Percentiles rank a stretch among this genome's conserved stretches.
phyloP scores from a whole-genome alignment of 176 grass and related monocot genomes.

The Raddia distichophylla region DNA sequence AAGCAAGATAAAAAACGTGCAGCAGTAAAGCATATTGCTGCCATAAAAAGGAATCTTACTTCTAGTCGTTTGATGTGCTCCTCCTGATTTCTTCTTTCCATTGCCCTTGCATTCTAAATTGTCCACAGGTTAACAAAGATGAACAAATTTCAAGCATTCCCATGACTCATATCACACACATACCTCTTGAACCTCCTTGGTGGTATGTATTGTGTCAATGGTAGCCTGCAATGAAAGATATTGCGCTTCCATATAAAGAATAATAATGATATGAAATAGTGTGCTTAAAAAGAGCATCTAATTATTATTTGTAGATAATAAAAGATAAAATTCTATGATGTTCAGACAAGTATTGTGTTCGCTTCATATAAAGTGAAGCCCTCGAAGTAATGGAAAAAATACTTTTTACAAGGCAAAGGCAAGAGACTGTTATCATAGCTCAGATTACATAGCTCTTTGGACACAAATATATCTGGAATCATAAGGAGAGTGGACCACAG shows the following conservation, averaged over 20 bases:
- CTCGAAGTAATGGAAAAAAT: not conserved
- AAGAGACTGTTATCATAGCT: not conserved
- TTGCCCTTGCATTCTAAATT: slow-evolving; percentile 76
- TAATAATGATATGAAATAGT: not conserved
- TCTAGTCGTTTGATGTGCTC: slow-evolving; percentile 77
- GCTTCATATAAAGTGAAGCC: not conserved
- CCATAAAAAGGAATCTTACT: slow-evolving; percentile 52
- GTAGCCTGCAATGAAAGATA: slow-evolving; percentile 63
- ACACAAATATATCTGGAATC: not conserved
- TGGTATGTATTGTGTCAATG: slow-evolving; percentile 80
- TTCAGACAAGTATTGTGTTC: not conserved
- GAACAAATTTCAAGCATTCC: slow-evolving; percentile 30
- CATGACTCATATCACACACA: slow-evolving; percentile 23
- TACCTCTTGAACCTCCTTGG: slow-evolving; percentile 90
- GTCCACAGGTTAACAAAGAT: slow-evolving; percentile 43
- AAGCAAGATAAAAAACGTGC: not conserved
- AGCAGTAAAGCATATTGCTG: slow-evolving; percentile 3
- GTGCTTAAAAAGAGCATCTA: not conserved
- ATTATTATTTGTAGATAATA: not conserved
- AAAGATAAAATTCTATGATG: not conserved
- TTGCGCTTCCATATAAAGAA: slow-evolving; percentile 18
- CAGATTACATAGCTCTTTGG: not conserved
- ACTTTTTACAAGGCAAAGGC: not conserved
- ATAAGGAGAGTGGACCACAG: not conserved
- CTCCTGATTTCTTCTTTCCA: slow-evolving; percentile 69